Conservation (phyloP, 2,329 filamentous ascomycete genomes). For the Alternaria sp. region DNA sequence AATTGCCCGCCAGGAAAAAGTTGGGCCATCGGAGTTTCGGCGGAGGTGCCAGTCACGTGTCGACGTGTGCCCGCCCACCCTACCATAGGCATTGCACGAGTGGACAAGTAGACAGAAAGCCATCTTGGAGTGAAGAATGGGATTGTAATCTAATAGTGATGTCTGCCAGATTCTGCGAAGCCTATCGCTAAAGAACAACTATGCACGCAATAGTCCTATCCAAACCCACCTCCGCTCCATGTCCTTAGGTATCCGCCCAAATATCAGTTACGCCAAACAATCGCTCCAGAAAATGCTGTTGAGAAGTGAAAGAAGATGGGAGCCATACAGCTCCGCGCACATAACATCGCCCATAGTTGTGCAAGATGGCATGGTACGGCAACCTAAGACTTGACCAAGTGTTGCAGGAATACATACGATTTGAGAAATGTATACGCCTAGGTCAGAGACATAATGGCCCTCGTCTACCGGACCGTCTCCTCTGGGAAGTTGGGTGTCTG, state of each 20-base stretch:
- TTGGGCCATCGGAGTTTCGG: constrained; percentile 32
- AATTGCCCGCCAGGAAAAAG: constrained; percentile 30
- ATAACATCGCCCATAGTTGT: neutral
- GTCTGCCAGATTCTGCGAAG: constrained; percentile 9
- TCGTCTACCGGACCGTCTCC: constrained; percentile 31
- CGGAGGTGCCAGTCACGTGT: constrained; percentile 34
- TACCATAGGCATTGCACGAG: neutral
- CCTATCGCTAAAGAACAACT: constrained; percentile 13
- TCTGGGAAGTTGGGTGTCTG: constrained; percentile 32
- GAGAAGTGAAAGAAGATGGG: constrained; percentile 23
- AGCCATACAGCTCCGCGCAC: neutral
- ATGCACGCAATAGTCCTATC: constrained; percentile 27
- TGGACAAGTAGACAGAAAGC: neutral
- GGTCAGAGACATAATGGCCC: neutral
- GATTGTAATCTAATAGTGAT: constrained; percentile 23
- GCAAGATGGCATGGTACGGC: neutral
- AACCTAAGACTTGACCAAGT: neutral
- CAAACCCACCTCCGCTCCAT: constrained; percentile 20
- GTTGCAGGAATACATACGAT: neutral
- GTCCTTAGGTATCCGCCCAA: constrained; percentile 34
- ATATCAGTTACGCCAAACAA: constrained; percentile 37
- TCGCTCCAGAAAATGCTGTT: constrained; percentile 47
- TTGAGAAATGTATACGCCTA: neutral
- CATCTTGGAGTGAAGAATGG: constrained; percentile 18
- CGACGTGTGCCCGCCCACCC: neutral